phyloP scores from a whole-genome alignment of 495 filamentous ascomycete species.

The Ramalina peruviana region DNA sequence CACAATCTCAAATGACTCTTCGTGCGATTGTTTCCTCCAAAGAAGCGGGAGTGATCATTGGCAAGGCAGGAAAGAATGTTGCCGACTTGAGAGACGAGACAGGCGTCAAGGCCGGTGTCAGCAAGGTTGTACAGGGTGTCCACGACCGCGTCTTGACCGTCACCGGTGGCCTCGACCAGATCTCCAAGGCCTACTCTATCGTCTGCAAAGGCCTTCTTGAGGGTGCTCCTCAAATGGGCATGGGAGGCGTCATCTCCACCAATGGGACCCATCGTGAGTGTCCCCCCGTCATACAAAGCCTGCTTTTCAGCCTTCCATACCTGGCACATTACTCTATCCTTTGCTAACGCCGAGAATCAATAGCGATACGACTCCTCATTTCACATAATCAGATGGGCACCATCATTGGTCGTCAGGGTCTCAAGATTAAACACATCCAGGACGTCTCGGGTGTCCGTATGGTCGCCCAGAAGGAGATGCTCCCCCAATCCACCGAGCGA shows the following conservation, averaged over 20 bases:
- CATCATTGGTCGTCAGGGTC: constrained; percentile 88
- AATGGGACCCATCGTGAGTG: constrained; percentile 89
- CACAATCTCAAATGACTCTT: constrained; percentile 75
- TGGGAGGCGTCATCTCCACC: constrained; percentile 72
- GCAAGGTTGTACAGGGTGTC: constrained; percentile 94
- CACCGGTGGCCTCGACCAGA: constrained; percentile 70
- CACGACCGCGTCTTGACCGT: constrained; percentile 95
- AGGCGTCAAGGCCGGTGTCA: constrained; percentile 92
- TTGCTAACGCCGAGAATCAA: constrained; percentile 1
- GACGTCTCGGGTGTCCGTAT: constrained; percentile 93
- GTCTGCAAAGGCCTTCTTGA: constrained; percentile 85
- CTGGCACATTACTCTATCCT: not conserved
- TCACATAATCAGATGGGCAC: constrained; percentile 99
- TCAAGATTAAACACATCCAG: constrained; percentile 99
- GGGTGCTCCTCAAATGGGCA: constrained; percentile 85
- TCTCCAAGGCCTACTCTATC: constrained; percentile 82
- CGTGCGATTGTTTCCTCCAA: constrained; percentile 97
- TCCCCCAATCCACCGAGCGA: constrained; percentile 96
- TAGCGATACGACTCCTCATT: constrained; percentile 92
- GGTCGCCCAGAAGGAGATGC: constrained; percentile 99
- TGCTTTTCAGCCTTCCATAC: not conserved
- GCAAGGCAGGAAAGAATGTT: constrained; percentile 96
- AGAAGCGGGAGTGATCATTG: constrained; percentile 96
- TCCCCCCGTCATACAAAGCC: not conserved
- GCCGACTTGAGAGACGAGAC: constrained; percentile 94